Conservation (phyloP, 345 rosid species). For the Eucalyptus virginea region DNA sequence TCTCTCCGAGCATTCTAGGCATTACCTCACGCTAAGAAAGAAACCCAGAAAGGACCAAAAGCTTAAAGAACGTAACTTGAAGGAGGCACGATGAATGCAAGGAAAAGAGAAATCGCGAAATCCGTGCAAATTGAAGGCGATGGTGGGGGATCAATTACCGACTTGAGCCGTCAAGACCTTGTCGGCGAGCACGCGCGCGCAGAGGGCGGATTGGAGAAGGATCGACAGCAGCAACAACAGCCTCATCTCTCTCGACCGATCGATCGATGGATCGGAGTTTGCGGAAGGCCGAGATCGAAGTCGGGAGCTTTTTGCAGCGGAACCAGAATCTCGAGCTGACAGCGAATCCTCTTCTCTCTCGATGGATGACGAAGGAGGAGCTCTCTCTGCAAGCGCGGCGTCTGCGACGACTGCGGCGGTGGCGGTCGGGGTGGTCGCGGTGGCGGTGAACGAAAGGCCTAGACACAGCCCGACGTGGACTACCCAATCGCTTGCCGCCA, state of each 20-base stretch:
- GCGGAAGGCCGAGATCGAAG: background rate
- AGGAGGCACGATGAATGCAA: background rate
- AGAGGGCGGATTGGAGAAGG: slow-evolving; percentile 4
- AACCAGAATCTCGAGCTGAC: background rate
- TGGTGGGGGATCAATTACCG: slow-evolving; percentile 20
- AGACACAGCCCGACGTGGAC: background rate
- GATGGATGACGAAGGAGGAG: background rate
- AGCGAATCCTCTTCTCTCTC: background rate
- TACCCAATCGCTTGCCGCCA: background rate
- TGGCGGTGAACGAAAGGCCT: background rate
- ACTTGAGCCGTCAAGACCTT: slow-evolving; percentile 59
- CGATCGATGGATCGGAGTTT: background rate
- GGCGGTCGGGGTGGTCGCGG: background rate
- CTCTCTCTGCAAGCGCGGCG: background rate
- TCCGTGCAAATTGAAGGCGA: background rate
- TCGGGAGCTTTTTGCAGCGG: background rate
- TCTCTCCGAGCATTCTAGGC: background rate
- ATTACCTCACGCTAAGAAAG: background rate
- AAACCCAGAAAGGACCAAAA: background rate
- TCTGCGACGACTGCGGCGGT: background rate
- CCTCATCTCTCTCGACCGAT: background rate
- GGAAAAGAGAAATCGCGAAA: background rate
- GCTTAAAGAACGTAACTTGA: background rate
- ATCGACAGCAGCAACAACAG: slow-evolving; percentile 1
- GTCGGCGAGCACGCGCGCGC: slow-evolving; percentile 28